These are phyloP conservation scores for Myriangium duriaei DNA, from an alignment of 2,329 filamentous ascomycete genomes.

Conservation along the genomic window DNA sequence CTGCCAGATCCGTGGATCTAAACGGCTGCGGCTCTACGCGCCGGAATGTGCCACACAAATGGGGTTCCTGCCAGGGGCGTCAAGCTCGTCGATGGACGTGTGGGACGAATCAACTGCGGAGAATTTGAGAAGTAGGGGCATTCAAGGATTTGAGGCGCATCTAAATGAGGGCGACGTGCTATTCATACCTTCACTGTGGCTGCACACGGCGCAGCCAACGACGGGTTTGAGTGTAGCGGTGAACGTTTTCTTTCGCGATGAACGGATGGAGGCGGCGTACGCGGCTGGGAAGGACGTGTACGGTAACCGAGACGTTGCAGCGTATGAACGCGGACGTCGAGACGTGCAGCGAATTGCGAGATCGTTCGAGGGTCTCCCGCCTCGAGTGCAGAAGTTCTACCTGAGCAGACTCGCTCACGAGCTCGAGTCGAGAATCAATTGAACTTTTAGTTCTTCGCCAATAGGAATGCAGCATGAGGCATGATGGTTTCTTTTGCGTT, in stretches of 20 bases:
- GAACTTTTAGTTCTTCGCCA: no score
- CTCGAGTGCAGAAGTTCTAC: conserved; percentile 62
- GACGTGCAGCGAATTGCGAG: conserved; percentile 56
- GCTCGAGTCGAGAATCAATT: conserved; percentile 30
- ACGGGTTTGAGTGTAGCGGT: conserved; percentile 56
- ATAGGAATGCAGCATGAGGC: no score
- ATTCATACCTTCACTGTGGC: conserved; percentile 73
- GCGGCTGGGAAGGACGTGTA: conserved; percentile 71
- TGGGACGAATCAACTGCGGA: conserved; percentile 31
- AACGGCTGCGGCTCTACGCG: conserved; percentile 64
- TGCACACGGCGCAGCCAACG: conserved; percentile 53
- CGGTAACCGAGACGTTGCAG: conserved; percentile 72
- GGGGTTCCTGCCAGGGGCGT: conserved; percentile 61
- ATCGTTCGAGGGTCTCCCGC: conserved; percentile 52
- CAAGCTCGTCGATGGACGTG: conserved; percentile 65
- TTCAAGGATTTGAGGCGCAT: conserved; percentile 53
- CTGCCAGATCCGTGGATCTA: conserved; percentile 63
- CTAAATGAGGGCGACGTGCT: conserved; percentile 63
- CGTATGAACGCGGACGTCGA: conserved; percentile 68
- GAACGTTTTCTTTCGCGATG: conserved; percentile 76
- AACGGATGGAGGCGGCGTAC: conserved; percentile 49
- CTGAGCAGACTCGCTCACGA: conserved; percentile 59
- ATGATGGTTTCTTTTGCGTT: no score
- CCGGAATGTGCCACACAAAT: conserved; percentile 60
- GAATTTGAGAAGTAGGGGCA: conserved; percentile 23